These are phyloP conservation scores for Leishmania gerbilli DNA, from an alignment of 208 protist species.

Conservation along the genomic window DNA sequence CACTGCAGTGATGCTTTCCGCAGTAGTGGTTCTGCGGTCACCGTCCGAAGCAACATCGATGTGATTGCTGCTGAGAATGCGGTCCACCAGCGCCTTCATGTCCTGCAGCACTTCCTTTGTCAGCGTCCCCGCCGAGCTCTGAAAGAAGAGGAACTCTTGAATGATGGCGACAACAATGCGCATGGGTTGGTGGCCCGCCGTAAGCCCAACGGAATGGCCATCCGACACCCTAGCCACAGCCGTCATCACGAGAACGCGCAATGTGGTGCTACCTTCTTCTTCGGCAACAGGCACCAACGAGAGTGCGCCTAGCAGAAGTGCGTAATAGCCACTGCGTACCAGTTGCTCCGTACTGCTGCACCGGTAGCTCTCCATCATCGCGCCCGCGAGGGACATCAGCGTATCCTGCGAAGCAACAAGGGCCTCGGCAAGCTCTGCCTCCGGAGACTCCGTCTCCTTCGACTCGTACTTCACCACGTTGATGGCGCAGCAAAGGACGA, in stretches of 20 bases:
- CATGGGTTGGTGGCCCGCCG: slow-evolving; percentile 52
- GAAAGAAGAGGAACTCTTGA: slow-evolving; percentile 90
- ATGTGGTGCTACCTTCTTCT: slow-evolving; percentile 14
- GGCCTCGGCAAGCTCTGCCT: slow-evolving; percentile 10
- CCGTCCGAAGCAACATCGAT: slow-evolving; percentile 44
- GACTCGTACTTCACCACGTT: slow-evolving; percentile 79
- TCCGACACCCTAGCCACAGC: slow-evolving; percentile 50
- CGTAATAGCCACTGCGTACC: slow-evolving; percentile 82
- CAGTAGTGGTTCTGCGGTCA: not conserved
- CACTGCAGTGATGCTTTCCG: not conserved
- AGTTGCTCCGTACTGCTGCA: slow-evolving; percentile 47
- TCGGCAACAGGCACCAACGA: slow-evolving; percentile 37
- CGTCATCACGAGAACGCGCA: slow-evolving; percentile 68
- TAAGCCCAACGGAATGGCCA: slow-evolving; percentile 26
- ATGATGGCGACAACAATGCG: slow-evolving; percentile 74
- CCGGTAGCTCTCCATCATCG: slow-evolving; percentile 45
- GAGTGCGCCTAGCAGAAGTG: slow-evolving; percentile 67
- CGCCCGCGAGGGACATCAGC: slow-evolving; percentile 10
- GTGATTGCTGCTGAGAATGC: slow-evolving; percentile 48
- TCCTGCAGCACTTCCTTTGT: slow-evolving; percentile 56
- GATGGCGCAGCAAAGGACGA: slow-evolving; percentile 68
- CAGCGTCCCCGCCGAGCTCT: slow-evolving; percentile 69
- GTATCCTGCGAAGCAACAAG: not conserved
- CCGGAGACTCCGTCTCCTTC: not conserved
- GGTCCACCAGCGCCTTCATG: slow-evolving; percentile 50